Conservation (phyloP, 805 yeast genomes). For the Kodamaea hsintzibuensis region DNA sequence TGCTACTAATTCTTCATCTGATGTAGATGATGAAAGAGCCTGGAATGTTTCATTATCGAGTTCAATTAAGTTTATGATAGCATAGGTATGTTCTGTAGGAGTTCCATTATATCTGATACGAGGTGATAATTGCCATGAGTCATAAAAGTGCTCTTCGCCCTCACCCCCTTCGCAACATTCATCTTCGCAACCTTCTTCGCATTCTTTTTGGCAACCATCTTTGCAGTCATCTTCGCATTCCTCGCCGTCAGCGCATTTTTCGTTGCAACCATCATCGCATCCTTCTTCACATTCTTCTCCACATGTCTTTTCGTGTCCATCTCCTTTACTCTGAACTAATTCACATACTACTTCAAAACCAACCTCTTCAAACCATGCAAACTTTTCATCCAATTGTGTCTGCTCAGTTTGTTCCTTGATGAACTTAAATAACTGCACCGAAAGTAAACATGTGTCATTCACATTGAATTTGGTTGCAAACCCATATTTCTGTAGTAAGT, state of each 20-base stretch:
- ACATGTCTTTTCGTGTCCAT: background rate
- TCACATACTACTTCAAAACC: constrained; percentile 44
- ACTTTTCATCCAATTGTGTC: constrained; percentile 34
- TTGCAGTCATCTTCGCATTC: constrained; percentile 11
- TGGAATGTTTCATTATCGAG: constrained; percentile 30
- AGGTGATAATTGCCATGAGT: constrained; percentile 48
- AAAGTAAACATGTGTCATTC: constrained; percentile 60
- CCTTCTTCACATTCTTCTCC: constrained; percentile 8
- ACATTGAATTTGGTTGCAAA: constrained; percentile 53
- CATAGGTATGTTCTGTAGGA: constrained; percentile 46
- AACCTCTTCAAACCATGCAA: constrained; percentile 51
- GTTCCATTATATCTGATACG: constrained; percentile 42
- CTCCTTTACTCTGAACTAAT: constrained; percentile 9
- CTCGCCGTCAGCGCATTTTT: background rate
- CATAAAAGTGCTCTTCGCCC: constrained; percentile 24
- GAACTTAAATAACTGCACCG: constrained; percentile 45
- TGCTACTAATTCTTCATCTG: constrained; percentile 19
- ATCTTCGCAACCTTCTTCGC: constrained; percentile 19
- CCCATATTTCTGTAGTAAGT: constrained; percentile 75
- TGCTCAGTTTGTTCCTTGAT: constrained; percentile 23
- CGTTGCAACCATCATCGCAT: constrained; percentile 2
- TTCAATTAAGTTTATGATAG: constrained; percentile 29
- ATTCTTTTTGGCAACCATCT: constrained; percentile 9
- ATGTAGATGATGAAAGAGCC: constrained; percentile 16
- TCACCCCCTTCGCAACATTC: constrained; percentile 13